Conservation (phyloP, 768 basidiomycete genomes). For the Trametes maxima region DNA sequence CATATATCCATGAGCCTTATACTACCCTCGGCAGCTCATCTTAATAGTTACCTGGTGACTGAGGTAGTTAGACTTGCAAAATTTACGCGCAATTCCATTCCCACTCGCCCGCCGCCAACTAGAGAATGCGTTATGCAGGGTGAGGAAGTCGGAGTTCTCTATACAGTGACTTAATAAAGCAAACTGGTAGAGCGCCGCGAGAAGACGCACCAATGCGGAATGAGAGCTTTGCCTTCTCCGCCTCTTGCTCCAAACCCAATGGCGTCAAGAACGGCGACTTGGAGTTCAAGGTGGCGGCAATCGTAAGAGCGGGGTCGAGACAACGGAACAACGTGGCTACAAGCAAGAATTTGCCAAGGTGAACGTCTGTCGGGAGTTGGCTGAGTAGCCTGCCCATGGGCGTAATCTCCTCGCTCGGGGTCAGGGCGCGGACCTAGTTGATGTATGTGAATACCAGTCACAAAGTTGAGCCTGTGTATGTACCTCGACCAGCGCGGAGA, state of each 20-base stretch:
- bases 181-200: neutral
- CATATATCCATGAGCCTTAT: conserved; percentile 1
- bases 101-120: conserved; percentile 81
- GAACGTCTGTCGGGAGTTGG: conserved; percentile 93
- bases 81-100: conserved; percentile 66
- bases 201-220: conserved; percentile 72
- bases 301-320: conserved; percentile 94
- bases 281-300: conserved; percentile 88
- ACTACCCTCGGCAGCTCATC: no score
- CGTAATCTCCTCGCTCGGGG: conserved; percentile 85
- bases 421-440: conserved; percentile 80
- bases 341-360: conserved; percentile 91
- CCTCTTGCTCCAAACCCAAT: conserved; percentile 84
- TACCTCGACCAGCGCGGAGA: conserved; percentile 89
- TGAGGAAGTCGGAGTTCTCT: conserved; percentile 96
- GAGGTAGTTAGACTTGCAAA: conserved; percentile 79
- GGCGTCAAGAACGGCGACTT: conserved; percentile 94
- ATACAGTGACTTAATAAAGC: neutral
- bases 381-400: conserved; percentile 90
- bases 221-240: conserved; percentile 76
- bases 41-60: conserved; percentile 66
- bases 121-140: conserved; percentile 86
- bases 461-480: conserved; percentile 6
- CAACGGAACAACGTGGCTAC: conserved; percentile 85
- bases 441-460: neutral